These are phyloP conservation scores for Arabidopsis arenosa DNA, from an alignment of 345 rosid genomes.

Conservation along the genomic window DNA sequence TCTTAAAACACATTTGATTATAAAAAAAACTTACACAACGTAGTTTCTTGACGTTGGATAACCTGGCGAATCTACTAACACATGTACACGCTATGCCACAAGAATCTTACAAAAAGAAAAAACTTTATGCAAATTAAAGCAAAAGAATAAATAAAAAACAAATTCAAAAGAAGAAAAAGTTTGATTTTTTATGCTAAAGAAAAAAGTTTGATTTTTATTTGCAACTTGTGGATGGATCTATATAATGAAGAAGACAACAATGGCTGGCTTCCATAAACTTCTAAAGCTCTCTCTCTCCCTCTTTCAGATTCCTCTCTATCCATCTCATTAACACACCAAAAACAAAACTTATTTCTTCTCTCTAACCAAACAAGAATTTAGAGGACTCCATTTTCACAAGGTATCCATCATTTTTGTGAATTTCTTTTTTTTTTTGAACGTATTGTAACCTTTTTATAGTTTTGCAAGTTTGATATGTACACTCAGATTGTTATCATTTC, in stretches of 20 bases:
- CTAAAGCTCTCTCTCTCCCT: constrained; percentile 20
- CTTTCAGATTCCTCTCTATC: constrained; percentile 31
- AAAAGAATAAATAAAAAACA: constrained; percentile 8
- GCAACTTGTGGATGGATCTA: constrained; percentile 40
- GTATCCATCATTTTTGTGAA: constrained; percentile 16
- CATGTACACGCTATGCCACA: constrained; percentile 21
- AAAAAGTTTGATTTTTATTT: neutral
- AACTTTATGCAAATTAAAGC: constrained; percentile 40
- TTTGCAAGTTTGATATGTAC: neutral
- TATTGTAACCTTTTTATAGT: neutral
- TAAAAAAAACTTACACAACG: neutral
- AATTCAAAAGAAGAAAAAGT: constrained; percentile 3
- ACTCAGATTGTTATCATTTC: neutral
- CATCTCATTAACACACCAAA: neutral
- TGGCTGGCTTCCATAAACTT: constrained; percentile 39
- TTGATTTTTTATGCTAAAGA: neutral
- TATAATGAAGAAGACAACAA: constrained; percentile 34
- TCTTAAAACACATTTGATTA: too few species aligned
- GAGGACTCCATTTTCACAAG: constrained; percentile 37
- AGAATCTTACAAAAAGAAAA: constrained; percentile 23
- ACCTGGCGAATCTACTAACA: constrained; percentile 40
- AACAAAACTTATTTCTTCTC: neutral
- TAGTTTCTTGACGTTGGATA: constrained; percentile 21
- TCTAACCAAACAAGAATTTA: constrained; percentile 17
- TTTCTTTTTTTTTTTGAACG: neutral